phyloP scores from a whole-genome alignment of 768 basidiomycete genomes.

The Tricholoma furcatifolium region DNA sequence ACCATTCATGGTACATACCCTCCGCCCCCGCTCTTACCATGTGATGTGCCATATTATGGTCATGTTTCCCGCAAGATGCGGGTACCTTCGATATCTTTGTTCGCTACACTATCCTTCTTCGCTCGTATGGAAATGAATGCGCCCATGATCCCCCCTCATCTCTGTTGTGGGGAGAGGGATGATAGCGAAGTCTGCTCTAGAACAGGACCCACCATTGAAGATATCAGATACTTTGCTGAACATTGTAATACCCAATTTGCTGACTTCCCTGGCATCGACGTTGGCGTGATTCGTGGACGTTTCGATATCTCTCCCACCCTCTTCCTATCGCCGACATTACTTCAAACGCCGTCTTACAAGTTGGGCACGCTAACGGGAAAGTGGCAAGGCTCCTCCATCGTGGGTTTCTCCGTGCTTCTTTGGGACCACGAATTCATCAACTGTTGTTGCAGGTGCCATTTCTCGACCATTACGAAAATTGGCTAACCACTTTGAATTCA shows the following conservation, averaged over 20 bases:
- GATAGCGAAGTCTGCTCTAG: slow-evolving; percentile 24
- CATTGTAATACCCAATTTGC: slow-evolving; percentile 42
- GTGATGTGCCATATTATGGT: slow-evolving; percentile 44
- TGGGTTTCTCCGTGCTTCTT: slow-evolving; percentile 21
- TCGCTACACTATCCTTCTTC: slow-evolving; percentile 49
- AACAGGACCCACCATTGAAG: slow-evolving; percentile 44
- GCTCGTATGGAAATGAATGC: slow-evolving; percentile 36
- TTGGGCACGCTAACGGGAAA: slow-evolving; percentile 44
- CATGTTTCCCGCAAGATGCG: slow-evolving; percentile 24
- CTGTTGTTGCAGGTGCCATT: slow-evolving; percentile 33
- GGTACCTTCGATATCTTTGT: slow-evolving; percentile 44
- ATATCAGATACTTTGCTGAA: slow-evolving; percentile 40
- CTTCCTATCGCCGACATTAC: slow-evolving; percentile 2
- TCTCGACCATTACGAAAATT: slow-evolving; percentile 35
- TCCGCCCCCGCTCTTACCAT: slow-evolving; percentile 26
- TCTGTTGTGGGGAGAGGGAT: slow-evolving; percentile 22
- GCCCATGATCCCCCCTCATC: slow-evolving; percentile 36
- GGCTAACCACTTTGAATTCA: slow-evolving; percentile 30
- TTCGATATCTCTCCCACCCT: neutral
- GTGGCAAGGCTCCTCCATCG: slow-evolving; percentile 51
- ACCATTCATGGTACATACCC: slow-evolving; percentile 27
- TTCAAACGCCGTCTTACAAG: slow-evolving; percentile 32
- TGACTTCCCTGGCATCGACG: slow-evolving; percentile 26
- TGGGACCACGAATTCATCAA: neutral
- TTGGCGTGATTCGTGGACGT: slow-evolving; percentile 9